phyloP scores from a whole-genome alignment of 176 grass and related monocot species.

The Cenchrus fungigraminus region DNA sequence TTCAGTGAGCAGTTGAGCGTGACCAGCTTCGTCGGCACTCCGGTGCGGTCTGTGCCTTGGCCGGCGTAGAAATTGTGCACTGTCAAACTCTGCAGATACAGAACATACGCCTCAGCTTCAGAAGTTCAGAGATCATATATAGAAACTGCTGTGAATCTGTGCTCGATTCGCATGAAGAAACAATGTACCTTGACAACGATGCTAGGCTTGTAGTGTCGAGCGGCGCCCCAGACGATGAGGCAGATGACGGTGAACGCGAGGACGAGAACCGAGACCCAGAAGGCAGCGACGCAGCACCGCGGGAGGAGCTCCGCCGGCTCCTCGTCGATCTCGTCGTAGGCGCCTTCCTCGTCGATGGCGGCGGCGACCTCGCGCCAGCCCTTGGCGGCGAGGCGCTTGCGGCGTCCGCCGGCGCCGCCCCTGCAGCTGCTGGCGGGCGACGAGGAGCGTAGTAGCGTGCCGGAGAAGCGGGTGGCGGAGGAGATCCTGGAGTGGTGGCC shows the following conservation, averaged over 20 bases:
- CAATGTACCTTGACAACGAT: conserved; percentile 64
- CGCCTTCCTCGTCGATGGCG: conserved; percentile 69
- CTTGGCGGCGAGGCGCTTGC: conserved; percentile 55
- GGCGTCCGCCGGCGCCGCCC: not conserved
- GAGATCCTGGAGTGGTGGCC: conserved; percentile 81
- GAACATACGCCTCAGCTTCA: not conserved
- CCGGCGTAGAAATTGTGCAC: conserved; percentile 83
- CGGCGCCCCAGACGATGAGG: conserved; percentile 85
- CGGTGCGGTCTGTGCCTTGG: conserved; percentile 75
- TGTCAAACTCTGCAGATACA: conserved; percentile 55
- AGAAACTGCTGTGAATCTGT: too few relatives aligned
- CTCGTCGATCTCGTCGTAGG: conserved; percentile 48
- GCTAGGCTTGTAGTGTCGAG: conserved; percentile 62
- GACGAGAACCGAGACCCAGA: conserved; percentile 52
- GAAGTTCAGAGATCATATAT: not conserved
- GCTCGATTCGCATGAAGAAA: not conserved
- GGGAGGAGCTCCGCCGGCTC: conserved; percentile 54
- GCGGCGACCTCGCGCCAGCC: conserved; percentile 73
- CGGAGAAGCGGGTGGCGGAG: conserved; percentile 83
- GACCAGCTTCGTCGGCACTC: conserved; percentile 80
- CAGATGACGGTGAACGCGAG: conserved; percentile 66
- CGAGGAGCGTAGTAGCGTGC: conserved; percentile 60
- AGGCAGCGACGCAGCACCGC: conserved; percentile 51
- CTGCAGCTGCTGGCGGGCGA: conserved; percentile 21
- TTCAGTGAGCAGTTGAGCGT: conserved; percentile 74